These are phyloP conservation scores for Chimonanthus salicifolius DNA, from an alignment of 164 flowering plant species.

Conservation along the genomic window DNA sequence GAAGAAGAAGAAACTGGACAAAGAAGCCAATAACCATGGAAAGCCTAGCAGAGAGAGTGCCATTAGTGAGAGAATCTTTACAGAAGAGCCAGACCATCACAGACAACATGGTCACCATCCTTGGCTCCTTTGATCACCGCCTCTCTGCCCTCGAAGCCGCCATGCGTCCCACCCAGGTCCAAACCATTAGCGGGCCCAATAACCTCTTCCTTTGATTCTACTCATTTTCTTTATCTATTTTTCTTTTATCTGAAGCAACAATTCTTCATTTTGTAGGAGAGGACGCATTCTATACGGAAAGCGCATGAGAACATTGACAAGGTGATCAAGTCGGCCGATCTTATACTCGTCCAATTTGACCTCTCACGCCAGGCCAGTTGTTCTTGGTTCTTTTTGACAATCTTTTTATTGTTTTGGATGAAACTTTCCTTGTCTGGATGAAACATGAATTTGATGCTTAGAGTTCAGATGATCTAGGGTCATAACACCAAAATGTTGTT, in stretches of 20 bases:
- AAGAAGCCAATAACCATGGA: constrained; percentile 1
- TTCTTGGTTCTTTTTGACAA: background rate
- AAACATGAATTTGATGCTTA: background rate
- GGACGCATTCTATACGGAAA: constrained; percentile 80
- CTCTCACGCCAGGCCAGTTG: constrained; percentile 62
- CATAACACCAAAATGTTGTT: too few relatives aligned
- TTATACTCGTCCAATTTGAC: constrained; percentile 75
- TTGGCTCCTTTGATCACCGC: constrained; percentile 92
- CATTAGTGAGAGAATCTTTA: constrained; percentile 61
- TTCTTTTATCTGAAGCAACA: background rate
- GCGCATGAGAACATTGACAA: constrained; percentile 97
- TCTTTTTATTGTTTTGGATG: background rate
- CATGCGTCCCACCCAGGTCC: constrained; percentile 92
- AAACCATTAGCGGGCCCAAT: background rate
- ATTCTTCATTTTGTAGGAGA: constrained; percentile 32
- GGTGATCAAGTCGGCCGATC: constrained; percentile 84
- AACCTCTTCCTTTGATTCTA: background rate
- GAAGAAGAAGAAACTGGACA: background rate
- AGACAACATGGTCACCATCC: constrained; percentile 72
- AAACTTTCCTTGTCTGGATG: background rate
- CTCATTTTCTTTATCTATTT: background rate
- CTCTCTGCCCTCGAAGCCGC: constrained; percentile 94
- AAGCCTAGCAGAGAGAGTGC: constrained; percentile 48
- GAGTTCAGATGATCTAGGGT: too few relatives aligned
- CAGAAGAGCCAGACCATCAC: constrained; percentile 84